These are phyloP conservation scores for Psophocarpus tetragonolobus DNA, from an alignment of 306 rosid genomes.

Conservation along the genomic window DNA sequence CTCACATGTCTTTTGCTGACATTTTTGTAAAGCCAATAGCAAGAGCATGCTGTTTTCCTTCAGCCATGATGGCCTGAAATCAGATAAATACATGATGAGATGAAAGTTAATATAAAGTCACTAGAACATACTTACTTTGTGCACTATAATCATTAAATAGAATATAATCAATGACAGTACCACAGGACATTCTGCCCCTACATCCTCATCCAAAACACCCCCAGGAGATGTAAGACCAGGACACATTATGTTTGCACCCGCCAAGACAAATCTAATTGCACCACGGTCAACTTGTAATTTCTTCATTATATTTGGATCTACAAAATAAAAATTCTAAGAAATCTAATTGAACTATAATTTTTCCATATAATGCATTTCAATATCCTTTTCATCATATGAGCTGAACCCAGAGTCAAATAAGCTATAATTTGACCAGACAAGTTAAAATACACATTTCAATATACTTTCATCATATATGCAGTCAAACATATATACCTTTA, in stretches of 20 bases:
- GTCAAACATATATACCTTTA: neutral
- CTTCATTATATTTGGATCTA: conserved; percentile 93
- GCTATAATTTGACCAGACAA: too few species aligned
- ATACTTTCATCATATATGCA: neutral
- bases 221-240: conserved; percentile 99
- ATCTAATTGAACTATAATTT: conserved; percentile 1
- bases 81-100: conserved; percentile 30
- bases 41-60: conserved; percentile 98
- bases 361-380: conserved; percentile 9
- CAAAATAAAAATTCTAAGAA: neutral
- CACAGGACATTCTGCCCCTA: conserved; percentile 91
- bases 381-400: neutral
- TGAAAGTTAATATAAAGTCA: conserved; percentile 29
- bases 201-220: conserved; percentile 84
- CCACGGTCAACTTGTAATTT: conserved; percentile 95
- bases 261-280: conserved; percentile 87
- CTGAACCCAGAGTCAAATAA: conserved; percentile 5
- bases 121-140: neutral
- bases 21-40: conserved; percentile 98
- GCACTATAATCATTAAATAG: conserved; percentile 6
- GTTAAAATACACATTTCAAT: too few species aligned
- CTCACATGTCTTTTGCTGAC: conserved; percentile 97
- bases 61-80: conserved; percentile 97
- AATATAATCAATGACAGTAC: conserved; percentile 44
- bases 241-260: conserved; percentile 99